Conservation (phyloP, 768 basidiomycete genomes). For the Trametes elegans region DNA sequence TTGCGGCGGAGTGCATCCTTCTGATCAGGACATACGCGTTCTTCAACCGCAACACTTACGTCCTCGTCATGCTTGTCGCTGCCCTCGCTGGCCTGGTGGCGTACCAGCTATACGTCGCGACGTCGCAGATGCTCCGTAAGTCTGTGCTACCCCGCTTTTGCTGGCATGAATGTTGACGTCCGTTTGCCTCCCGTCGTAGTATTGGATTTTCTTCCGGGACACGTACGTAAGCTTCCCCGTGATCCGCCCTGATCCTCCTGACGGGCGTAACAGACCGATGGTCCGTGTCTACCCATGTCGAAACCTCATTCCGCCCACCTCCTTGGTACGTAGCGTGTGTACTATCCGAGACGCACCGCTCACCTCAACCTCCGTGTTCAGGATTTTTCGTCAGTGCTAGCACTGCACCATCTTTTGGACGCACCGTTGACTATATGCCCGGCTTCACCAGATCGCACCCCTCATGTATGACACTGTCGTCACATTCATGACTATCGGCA, state of each 20-base stretch:
- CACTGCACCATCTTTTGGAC: background rate
- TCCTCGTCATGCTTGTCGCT: conserved; percentile 61
- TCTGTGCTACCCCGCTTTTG: background rate
- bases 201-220: conserved; percentile 63
- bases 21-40: conserved; percentile 85
- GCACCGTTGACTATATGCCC: background rate
- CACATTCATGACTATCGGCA: conserved; percentile 77
- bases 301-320: conserved; percentile 83
- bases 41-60: conserved; percentile 73
- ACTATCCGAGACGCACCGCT: background rate
- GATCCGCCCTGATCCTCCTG: background rate
- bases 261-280: conserved; percentile 37
- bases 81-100: conserved; percentile 72
- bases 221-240: conserved; percentile 40
- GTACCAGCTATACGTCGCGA: conserved; percentile 80
- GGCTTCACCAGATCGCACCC: conserved; percentile 60
- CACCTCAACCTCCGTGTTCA: background rate
- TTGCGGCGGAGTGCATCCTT: conserved; percentile 77
- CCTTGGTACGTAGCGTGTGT: conserved; percentile 59
- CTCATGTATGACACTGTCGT: conserved; percentile 79
- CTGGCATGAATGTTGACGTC: background rate
- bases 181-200: conserved; percentile 37
- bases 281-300: conserved; percentile 79
- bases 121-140: conserved; percentile 75
- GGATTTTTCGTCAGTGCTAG: conserved; percentile 26